These are phyloP conservation scores for Tuber melanosporum DNA, from an alignment of 495 filamentous ascomycete genomes.

Conservation along the genomic window DNA sequence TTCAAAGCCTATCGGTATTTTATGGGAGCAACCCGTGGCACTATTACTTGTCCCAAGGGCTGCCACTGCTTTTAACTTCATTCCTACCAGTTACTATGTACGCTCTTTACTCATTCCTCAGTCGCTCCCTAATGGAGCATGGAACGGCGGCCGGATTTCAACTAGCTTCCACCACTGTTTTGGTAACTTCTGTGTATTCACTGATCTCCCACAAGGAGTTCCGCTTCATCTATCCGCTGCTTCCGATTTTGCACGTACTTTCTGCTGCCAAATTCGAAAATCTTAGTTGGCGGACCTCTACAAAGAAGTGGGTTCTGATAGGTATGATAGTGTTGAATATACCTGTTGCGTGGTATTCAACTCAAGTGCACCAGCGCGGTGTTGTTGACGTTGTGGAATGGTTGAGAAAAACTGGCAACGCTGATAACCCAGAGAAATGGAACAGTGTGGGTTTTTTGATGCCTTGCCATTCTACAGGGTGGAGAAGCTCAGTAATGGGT, in stretches of 20 bases:
- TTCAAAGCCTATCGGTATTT: slow-evolving; percentile 76
- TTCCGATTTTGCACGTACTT: slow-evolving; percentile 77
- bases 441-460: slow-evolving; percentile 85
- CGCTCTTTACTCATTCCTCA: slow-evolving; percentile 53
- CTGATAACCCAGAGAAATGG: slow-evolving; percentile 46
- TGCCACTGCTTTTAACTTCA: slow-evolving; percentile 80
- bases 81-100: slow-evolving; percentile 66
- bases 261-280: slow-evolving; percentile 50
- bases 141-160: slow-evolving; percentile 45
- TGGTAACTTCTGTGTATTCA: slow-evolving; percentile 61
- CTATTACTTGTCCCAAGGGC: slow-evolving; percentile 86
- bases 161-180: slow-evolving; percentile 55
- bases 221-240: slow-evolving; percentile 89
- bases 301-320: slow-evolving; percentile 22
- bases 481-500: slow-evolving; percentile 73
- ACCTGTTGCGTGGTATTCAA: slow-evolving; percentile 65
- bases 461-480: slow-evolving; percentile 96
- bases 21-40: slow-evolving; percentile 90
- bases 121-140: slow-evolving; percentile 21
- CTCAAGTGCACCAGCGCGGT: slow-evolving; percentile 71
- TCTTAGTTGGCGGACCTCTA: slow-evolving; percentile 20
- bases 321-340: slow-evolving; percentile 59
- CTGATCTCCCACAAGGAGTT: slow-evolving; percentile 93
- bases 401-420: slow-evolving; percentile 50
- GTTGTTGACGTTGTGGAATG: slow-evolving; percentile 64